A percentile compares a stretch with the other conserved stretches of the same genome.
phyloP scores from a whole-genome alignment of 1,284 basidiomycete species.

The Porphyrellus sp. region DNA sequence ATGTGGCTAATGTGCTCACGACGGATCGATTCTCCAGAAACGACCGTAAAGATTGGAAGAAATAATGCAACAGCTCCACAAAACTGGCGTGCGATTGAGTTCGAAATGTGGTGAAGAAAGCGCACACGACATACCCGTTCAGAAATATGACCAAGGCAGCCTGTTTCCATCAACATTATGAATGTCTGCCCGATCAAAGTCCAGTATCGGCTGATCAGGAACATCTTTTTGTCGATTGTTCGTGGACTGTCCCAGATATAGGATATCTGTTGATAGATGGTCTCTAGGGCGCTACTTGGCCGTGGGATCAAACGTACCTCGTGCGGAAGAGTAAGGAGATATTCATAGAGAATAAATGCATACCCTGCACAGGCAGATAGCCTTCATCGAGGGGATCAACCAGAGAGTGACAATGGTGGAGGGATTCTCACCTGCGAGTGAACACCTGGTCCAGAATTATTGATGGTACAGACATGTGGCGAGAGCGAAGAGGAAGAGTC shows the following conservation, averaged over 20 bases:
- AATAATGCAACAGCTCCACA: slow-evolving; percentile 12
- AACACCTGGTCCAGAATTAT: slow-evolving; percentile 7
- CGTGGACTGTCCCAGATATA: slow-evolving; percentile 21
- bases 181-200: slow-evolving; percentile 25
- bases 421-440: slow-evolving; percentile 18
- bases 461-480: slow-evolving; percentile 15
- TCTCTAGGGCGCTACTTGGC: not conserved
- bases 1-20: slow-evolving; percentile 14
- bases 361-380: slow-evolving; percentile 9
- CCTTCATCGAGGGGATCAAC: slow-evolving; percentile 12
- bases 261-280: slow-evolving; percentile 7
- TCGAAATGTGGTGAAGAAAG: not conserved
- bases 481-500: too few species aligned
- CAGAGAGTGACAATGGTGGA: not conserved
- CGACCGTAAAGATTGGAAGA: slow-evolving; percentile 3
- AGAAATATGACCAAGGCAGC: slow-evolving; percentile 16
- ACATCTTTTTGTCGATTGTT: slow-evolving; percentile 21
- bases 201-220: slow-evolving; percentile 27
- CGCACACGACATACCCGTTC: slow-evolving; percentile 9
- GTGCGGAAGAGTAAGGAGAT: slow-evolving; percentile 19
- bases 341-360: slow-evolving; percentile 18
- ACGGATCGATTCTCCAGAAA: slow-evolving; percentile 26
- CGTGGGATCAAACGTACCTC: slow-evolving; percentile 11
- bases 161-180: slow-evolving; percentile 24
- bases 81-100: slow-evolving; percentile 4